Base-by-base conservation (phyloP, 2,329 filamentous ascomycete genomes). In the Venturia aucupariae region DNA sequence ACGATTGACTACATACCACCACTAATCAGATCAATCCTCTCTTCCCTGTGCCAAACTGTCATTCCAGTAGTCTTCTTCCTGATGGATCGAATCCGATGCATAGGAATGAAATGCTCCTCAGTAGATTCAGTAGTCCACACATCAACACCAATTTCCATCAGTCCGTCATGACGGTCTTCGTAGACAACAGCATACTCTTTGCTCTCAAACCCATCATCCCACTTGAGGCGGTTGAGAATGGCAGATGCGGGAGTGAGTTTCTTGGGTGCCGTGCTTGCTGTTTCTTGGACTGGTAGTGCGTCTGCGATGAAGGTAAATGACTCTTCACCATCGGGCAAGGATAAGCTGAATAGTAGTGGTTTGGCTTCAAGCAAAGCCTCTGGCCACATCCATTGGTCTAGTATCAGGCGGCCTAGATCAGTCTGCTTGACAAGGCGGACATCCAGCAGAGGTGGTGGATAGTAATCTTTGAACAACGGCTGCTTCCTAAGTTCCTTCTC, bases 11-110 rank as follows among this genome's bases (percentile, higher is more conserved):
- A 35, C n/a, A n/a, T 35, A 11, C 3, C 17, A 57, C 30, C 51
- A 57, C 62, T 63, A 13, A 70, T 60, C 38, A 64, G 42, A 61
- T 64, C 55, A n/a, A 64, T 48, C 39, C 63, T 64, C 55, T 44
- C 55, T 17, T 60, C 55, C 38, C 63, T 48, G 51, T 64, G 63
- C 63, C 63, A 64, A 22, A 64, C 39, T 5, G 44, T 48, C 54
- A 30, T 30, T 4, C 63, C 63, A 22, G 55, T 64, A 4, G 54
- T 55, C 41, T 46, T 64, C 27, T 39, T 61, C 55, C 59, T 60
- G 19, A 64, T 61, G 3, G 63, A 60, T 11, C 55, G 35, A 13
- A 64, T 61, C 5, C 63, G 32, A 35, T 60, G 55, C 57, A 44
- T 42, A 15, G 63, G 63, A n/a, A 64, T 41, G 41, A 64, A 64